Evolutionary conservation across 768 basidiomycete species (phyloP).

Genomic region (Lactarius indigo): DNA sequence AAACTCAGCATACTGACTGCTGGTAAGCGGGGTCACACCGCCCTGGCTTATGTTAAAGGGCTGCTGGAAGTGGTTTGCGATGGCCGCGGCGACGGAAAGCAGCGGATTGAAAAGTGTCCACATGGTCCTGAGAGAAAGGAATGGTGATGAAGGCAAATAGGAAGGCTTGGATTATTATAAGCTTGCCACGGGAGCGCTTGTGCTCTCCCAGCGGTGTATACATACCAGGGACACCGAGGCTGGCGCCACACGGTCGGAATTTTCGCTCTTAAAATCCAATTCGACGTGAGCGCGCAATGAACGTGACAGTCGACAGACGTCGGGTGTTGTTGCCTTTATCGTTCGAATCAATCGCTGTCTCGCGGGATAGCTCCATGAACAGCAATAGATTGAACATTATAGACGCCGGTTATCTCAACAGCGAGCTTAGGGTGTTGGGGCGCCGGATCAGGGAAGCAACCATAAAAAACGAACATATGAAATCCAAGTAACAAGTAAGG

Average conservation of each 20-base stretch:
- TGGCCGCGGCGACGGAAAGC: constrained; percentile 8
- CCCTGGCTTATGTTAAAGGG: not conserved
- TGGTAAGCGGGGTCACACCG: constrained; percentile 29
- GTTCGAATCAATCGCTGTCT: not conserved
- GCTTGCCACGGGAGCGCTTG: not conserved
- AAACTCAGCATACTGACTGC: constrained; percentile 36
- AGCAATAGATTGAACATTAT: not conserved
- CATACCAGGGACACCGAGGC: not conserved
- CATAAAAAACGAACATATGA: no score
- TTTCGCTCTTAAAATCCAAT: not conserved
- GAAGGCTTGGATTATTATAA: not conserved
- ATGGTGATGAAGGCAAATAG: no score
- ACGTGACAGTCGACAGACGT: not conserved
- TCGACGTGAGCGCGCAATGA: not conserved
- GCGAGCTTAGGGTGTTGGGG: not conserved
- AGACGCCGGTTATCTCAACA: not conserved
- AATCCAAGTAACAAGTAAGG: no score
- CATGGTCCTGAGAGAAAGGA: not conserved
- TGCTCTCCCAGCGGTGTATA: not conserved
- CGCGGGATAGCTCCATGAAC: not conserved
- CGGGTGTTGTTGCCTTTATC: not conserved
- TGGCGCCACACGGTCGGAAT: not conserved
- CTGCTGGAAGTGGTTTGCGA: not conserved
- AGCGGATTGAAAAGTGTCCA: constrained; percentile 1
- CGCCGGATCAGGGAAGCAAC: not conserved